These are phyloP conservation scores for Sphagnum contortum DNA, from an alignment of 225 moss, liverwort and hornwort species.

Conservation along the genomic window DNA sequence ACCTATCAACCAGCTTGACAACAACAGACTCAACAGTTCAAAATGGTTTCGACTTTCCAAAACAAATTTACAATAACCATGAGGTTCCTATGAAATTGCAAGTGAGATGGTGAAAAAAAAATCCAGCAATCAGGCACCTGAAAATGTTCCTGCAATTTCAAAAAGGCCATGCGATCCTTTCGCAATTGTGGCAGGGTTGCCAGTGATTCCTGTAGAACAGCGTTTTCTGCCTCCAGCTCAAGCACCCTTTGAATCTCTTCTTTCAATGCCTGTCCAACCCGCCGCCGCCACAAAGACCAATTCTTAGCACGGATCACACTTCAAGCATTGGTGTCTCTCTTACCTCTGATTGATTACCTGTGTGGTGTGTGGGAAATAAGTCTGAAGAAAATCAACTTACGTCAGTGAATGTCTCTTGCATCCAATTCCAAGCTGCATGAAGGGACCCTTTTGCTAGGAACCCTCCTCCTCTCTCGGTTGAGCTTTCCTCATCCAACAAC, in stretches of 20 bases:
- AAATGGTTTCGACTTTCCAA: too few relatives aligned
- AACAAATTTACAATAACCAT: too few relatives aligned
- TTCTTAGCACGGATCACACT: neutral
- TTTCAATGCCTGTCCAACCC: slow-evolving; percentile 59
- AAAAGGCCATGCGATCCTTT: slow-evolving; percentile 67
- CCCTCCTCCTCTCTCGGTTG: slow-evolving; percentile 21
- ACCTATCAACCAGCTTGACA: too few relatives aligned
- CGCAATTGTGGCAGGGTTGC: slow-evolving; percentile 78
- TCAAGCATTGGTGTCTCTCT: neutral
- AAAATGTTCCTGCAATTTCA: slow-evolving; percentile 66
- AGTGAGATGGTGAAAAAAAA: neutral
- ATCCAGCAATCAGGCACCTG: slow-evolving; percentile 28
- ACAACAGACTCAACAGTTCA: too few relatives aligned
- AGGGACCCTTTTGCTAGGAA: slow-evolving; percentile 68
- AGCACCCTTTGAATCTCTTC: slow-evolving; percentile 87
- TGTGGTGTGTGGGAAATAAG: too few relatives aligned
- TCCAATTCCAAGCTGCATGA: slow-evolving; percentile 90
- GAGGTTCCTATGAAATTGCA: too few relatives aligned
- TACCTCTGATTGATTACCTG: too few relatives aligned
- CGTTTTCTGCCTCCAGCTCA: slow-evolving; percentile 96
- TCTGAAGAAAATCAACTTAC: slow-evolving; percentile 13
- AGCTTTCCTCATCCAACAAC: slow-evolving; percentile 30
- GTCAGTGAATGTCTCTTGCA: slow-evolving; percentile 87
- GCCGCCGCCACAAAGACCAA: neutral
- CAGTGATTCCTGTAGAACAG: slow-evolving; percentile 81